Evolutionary conservation across 257 asterid species (phyloP), one percentile per base, ranked within the genome.

Genomic region (Nicotiana otophora): DNA sequence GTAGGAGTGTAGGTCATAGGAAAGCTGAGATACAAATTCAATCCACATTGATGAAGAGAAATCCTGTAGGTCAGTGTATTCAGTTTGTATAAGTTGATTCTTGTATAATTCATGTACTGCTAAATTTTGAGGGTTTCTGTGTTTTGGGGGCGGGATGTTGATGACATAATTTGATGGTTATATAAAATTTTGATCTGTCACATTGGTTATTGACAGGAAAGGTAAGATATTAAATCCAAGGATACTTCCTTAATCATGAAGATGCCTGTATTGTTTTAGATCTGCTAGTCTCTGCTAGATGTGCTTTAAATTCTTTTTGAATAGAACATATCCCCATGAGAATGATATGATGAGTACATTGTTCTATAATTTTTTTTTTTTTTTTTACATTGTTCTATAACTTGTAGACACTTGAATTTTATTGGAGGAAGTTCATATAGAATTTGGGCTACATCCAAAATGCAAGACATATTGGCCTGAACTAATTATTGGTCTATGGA

Each of bases 21-120:
- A 28, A 75, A 75, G 46, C 28, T 74, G 62, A 51, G 30, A 51
- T 51, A 51, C 64, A 51, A 51, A 51, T 31, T 51, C 64, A 23
- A 14, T 74, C 62, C 79, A 48, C 79, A 51, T 54, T 51, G 63
- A 26, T 53, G 63, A 75, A 75, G 23, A 51, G 80, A 51, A 15
- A 51, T 75, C 28, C 5, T 75, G 63, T 51, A 51, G 63, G 64
- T 75, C 64, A 75, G 80, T 51, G 80, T 26, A 75, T 51, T 75
- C 64, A 17, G 28, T 51, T 51, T 75, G 36, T 75, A 48, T 51
- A 26, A 51, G 26, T 48, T 17, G 46, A 48, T 74, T 48, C 80
- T 74, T 74, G 80, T 48, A 75, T 75, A 51, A 75, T 53, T 51
- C 80, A 28, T 75, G 64, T 75, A 75, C 80, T 75, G 80, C 80